phyloP scores from a whole-genome alignment of 2,329 filamentous ascomycete species.

The Chrysoporthe austroafricana region DNA sequence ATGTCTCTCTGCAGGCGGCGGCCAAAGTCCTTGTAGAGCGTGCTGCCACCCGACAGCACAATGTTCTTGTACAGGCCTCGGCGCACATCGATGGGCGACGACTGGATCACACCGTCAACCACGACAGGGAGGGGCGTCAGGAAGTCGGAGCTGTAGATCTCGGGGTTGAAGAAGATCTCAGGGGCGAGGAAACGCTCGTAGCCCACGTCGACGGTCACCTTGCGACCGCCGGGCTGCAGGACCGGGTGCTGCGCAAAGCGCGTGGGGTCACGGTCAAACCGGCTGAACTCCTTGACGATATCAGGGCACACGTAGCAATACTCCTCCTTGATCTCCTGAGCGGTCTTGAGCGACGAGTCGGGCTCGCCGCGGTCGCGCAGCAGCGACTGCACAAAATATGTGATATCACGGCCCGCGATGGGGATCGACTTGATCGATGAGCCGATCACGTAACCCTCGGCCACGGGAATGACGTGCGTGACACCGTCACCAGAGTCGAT shows the following conservation, averaged over 20 bases:
- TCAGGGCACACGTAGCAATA: constrained; percentile 98
- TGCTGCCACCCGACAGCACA: constrained; percentile 94
- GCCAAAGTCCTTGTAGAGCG: constrained; percentile 98
- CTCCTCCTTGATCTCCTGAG: constrained; percentile 97
- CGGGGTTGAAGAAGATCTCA: constrained; percentile 99
- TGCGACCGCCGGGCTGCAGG: constrained; percentile 80
- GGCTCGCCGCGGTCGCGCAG: constrained; percentile 95
- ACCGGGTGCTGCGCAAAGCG: constrained; percentile 91
- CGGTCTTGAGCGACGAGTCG: constrained; percentile 95
- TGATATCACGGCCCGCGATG: constrained; percentile 96
- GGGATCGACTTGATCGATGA: constrained; percentile 99
- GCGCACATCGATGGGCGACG: constrained; percentile 95
- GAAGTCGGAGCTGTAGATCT: constrained; percentile 99
- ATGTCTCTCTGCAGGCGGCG: constrained; percentile 96
- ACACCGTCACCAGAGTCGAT: constrained; percentile 99
- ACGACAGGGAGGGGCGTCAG: constrained; percentile 91
- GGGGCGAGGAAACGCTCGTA: constrained; percentile 98
- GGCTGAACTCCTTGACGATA: constrained; percentile 97
- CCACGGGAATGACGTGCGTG: constrained; percentile 97
- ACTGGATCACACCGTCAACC: constrained; percentile 96
- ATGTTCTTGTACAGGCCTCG: constrained; percentile 99
- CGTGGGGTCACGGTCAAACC: constrained; percentile 90
- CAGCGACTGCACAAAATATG: constrained; percentile 96
- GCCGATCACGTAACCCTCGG: constrained; percentile 97
- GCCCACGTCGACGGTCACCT: constrained; percentile 86